Evolutionary conservation across 345 rosid species (phyloP).

Genomic region (Passiflora organensis): DNA sequence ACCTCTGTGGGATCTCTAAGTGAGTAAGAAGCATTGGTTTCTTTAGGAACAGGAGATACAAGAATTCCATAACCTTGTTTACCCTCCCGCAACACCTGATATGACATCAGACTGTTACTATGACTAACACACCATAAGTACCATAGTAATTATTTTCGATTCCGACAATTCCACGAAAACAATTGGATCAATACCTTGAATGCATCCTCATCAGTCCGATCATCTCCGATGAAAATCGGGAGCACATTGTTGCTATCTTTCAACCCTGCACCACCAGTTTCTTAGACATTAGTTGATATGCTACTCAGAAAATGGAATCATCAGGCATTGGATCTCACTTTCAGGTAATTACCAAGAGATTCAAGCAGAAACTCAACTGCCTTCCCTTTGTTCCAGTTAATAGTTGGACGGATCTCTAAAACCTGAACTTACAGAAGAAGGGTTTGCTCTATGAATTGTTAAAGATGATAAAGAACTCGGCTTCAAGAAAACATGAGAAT

Average conservation of each 20-base stretch:
- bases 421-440: conserved; percentile 38
- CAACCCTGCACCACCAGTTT: conserved; percentile 40
- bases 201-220: conserved; percentile 86
- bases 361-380: conserved; percentile 91
- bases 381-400: conserved; percentile 95
- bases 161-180: no score
- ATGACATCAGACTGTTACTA: neutral
- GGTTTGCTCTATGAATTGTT: no score
- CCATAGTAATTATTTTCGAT: neutral
- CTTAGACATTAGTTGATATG: no score
- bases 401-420: conserved; percentile 92
- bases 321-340: neutral
- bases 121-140: neutral
- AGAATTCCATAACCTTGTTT: conserved; percentile 74
- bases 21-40: conserved; percentile 70
- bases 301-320: neutral
- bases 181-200: conserved; percentile 47
- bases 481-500: neutral
- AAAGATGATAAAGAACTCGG: no score
- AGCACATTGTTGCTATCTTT: conserved; percentile 59
- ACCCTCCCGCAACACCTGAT: conserved; percentile 54
- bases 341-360: conserved; percentile 55
- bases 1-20: conserved; percentile 82
- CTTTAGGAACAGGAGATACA: conserved; percentile 77
- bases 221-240: conserved; percentile 88